Percentiles rank a stretch among this genome's conserved stretches.
phyloP scores from a whole-genome alignment of 148 eudicot species.

The Arbutus unedo region DNA sequence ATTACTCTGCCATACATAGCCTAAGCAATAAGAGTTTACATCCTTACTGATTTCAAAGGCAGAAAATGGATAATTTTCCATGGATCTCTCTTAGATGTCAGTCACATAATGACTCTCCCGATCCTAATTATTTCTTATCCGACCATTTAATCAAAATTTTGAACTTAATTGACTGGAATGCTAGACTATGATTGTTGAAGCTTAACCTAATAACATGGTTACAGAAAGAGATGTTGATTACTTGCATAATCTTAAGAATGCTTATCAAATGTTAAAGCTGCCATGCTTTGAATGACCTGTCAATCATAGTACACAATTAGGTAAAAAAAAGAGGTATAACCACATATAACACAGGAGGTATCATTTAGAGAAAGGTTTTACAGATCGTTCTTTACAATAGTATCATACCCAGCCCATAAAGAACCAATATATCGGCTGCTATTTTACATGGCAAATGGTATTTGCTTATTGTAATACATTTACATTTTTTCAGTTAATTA shows the following conservation, averaged over 20 bases:
- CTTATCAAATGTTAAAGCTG: neutral
- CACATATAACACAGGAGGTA: neutral
- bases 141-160: neutral
- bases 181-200: conserved; percentile 8
- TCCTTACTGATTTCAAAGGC: neutral
- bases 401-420: neutral
- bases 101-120: neutral
- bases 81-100: neutral
- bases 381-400: neutral
- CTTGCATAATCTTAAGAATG: neutral
- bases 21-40: neutral
- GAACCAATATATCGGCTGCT: neutral
- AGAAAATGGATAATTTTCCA: neutral
- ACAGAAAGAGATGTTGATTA: conserved; percentile 1
- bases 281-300: neutral
- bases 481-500: neutral
- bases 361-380: neutral
- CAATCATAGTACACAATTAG: neutral
- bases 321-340: neutral
- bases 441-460: neutral
- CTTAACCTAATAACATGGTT: neutral
- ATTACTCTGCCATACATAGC: neutral
- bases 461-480: neutral
- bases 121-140: neutral
- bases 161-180: neutral